A percentile compares a stretch with the other conserved stretches of the same genome.
Conservation (phyloP, 1,284 basidiomycete species). For the Rhizoctonia solani region DNA sequence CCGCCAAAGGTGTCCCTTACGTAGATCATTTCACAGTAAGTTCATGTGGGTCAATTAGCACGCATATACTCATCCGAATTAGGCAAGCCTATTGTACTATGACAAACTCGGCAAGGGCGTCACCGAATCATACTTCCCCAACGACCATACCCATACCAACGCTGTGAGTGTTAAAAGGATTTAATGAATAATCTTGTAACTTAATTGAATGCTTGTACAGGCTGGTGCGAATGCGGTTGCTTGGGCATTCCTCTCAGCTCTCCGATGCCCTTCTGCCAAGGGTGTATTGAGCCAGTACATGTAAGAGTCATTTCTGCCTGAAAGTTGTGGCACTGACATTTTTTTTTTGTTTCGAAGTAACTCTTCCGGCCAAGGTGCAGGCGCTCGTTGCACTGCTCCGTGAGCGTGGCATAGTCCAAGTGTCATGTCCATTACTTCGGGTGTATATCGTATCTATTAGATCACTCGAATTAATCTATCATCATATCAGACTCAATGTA, state of each 20-base stretch:
- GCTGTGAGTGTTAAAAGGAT: conserved; percentile 35
- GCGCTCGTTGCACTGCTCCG: conserved; percentile 7
- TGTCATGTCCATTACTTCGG: neutral
- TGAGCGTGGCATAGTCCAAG: neutral
- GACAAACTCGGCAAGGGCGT: conserved; percentile 50
- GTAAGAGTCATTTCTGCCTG: neutral
- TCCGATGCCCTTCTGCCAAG: conserved; percentile 22
- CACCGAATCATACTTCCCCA: conserved; percentile 52
- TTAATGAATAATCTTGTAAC: neutral
- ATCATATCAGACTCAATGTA: no score
- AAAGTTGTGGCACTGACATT: neutral
- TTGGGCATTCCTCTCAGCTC: conserved; percentile 34
- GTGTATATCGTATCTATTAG: neutral
- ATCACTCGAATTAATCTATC: no score
- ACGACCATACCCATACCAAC: conserved; percentile 56
- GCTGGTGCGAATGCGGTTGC: conserved; percentile 34
- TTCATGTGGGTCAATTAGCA: neutral
- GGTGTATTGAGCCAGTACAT: conserved; percentile 13
- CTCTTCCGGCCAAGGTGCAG: neutral
- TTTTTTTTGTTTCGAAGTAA: neutral
- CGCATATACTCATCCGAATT: neutral
- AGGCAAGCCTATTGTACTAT: conserved; percentile 51
- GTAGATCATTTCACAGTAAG: conserved; percentile 50
- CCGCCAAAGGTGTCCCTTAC: conserved; percentile 50
- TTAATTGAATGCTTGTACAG: neutral